Evolutionary conservation across 176 grass and related monocot species (phyloP), one percentile per base, ranked within the genome.

Genomic region (Oryza australiensis): DNA sequence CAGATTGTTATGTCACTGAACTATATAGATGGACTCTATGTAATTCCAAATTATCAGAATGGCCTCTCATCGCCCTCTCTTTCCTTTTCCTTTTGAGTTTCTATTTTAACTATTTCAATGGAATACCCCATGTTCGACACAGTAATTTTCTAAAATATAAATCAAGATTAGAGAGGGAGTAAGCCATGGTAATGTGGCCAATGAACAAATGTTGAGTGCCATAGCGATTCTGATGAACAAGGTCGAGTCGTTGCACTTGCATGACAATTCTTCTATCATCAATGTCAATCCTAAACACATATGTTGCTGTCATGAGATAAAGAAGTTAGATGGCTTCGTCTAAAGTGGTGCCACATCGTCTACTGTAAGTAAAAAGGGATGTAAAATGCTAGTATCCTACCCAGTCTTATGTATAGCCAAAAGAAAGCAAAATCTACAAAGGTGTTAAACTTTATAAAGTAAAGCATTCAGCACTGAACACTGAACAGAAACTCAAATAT

Each of bases 261-360:
- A 64, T 0, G 15, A 77, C 35, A 76, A 76, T 62, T 77, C 34
- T 43, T 77, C 4, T 0, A 22, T 77, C 24, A 63, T 2, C 2
- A 38, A 3, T 35, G 0, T 76, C 0, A 18, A 38, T 20, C 53
- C 13, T 16, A 10, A 64, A 11, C 8, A 0, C 24, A 12, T 20
- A 12, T 20, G 23, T 16, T 46, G 22, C 42, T 24, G 23, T 9
- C 0, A 26, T 0, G 1, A 43, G 0, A 5, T 1, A 3, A 1
- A 2, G 0, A 6, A 51, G 8, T 73, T 73, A 0, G 0, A 0
- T 73, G 70, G 42, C 0, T 0, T 6, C 2, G 0, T 15, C 35
- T 70, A 5, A 51, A 22, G 43, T 1, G 0, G 15, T 49, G 43
- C 2, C 3, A 1, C 16, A 18, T 73, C n/a, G n/a, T n/a, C n/a